phyloP scores from a whole-genome alignment of 306 rosid genomes.

The Rubus parviflorus region DNA sequence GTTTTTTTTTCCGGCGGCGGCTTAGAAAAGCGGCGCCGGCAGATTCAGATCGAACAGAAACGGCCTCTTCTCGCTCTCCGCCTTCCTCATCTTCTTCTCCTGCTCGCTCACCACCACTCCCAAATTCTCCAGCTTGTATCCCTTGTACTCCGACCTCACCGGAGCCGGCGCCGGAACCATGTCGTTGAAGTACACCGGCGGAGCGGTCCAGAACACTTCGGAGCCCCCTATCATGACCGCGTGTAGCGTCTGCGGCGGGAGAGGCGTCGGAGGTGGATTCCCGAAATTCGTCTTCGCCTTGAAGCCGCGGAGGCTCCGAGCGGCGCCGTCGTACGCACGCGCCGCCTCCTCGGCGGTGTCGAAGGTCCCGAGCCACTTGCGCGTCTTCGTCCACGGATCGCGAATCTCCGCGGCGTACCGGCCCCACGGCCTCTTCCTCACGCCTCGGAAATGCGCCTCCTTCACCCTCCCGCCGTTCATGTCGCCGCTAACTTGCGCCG shows the following conservation, averaged over 20 bases:
- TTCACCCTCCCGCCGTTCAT: constrained; percentile 44
- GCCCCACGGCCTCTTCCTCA: constrained; percentile 73
- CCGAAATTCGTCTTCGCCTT: constrained; percentile 68
- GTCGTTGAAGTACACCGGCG: constrained; percentile 21
- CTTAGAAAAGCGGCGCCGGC: constrained; percentile 58
- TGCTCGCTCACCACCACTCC: constrained; percentile 37
- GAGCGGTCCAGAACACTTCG: constrained; percentile 28
- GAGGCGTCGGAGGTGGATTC: constrained; percentile 1
- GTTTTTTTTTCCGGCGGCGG: neutral
- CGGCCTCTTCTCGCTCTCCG: constrained; percentile 39
- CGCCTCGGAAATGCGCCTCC: constrained; percentile 55
- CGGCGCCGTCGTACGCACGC: constrained; percentile 65
- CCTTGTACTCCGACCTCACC: constrained; percentile 56
- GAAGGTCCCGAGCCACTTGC: constrained; percentile 75
- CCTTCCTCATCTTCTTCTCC: constrained; percentile 23
- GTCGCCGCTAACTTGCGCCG: too few species aligned
- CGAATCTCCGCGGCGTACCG: constrained; percentile 73
- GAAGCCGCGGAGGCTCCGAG: constrained; percentile 55
- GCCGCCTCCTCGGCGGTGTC: constrained; percentile 78
- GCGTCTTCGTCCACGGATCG: constrained; percentile 61
- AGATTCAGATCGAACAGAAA: constrained; percentile 57
- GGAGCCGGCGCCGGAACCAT: constrained; percentile 18
- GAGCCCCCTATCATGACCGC: neutral
- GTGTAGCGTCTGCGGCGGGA: neutral
- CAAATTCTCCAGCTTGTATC: constrained; percentile 55